These are phyloP conservation scores for Pichia sp. DNA, from an alignment of 1,139 yeast genomes.

Conservation along the genomic window DNA sequence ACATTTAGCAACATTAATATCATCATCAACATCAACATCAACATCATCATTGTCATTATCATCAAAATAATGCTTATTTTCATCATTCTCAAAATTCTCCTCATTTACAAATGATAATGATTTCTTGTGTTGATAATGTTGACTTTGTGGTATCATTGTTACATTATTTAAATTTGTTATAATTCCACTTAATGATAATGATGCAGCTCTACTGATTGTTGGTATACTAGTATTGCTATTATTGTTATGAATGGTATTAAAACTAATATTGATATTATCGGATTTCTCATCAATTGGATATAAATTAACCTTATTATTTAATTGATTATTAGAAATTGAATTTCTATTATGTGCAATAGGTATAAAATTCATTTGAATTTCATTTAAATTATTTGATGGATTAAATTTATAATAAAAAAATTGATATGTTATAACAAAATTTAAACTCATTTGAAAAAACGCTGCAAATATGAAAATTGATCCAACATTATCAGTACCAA, in stretches of 20 bases:
- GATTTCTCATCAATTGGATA: too few relatives aligned
- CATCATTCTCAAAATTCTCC: neutral
- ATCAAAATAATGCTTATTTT: neutral
- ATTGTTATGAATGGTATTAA: too few relatives aligned
- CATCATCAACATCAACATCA: neutral
- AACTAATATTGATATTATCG: too few relatives aligned
- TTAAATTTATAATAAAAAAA: conserved; percentile 49
- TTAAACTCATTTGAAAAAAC: conserved; percentile 71
- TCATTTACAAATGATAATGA: conserved; percentile 2
- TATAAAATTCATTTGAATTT: conserved; percentile 7
- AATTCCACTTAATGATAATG: conserved; percentile 7
- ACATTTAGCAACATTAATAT: conserved; percentile 2
- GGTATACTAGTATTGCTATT: neutral
- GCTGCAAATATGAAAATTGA: conserved; percentile 71
- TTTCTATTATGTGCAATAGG: conserved; percentile 2
- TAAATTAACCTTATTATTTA: too few relatives aligned
- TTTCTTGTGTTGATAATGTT: conserved; percentile 9
- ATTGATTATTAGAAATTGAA: neutral
- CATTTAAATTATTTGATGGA: conserved; percentile 3
- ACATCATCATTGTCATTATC: neutral
- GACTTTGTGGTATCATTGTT: conserved; percentile 11
- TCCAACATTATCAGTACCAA: conserved; percentile 67
- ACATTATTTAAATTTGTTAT: neutral
- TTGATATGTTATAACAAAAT: conserved; percentile 69
- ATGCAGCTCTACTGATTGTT: conserved; percentile 10